phyloP scores from a whole-genome alignment of 2,329 filamentous ascomycete species.

The Pseudofabraea citricarpa region DNA sequence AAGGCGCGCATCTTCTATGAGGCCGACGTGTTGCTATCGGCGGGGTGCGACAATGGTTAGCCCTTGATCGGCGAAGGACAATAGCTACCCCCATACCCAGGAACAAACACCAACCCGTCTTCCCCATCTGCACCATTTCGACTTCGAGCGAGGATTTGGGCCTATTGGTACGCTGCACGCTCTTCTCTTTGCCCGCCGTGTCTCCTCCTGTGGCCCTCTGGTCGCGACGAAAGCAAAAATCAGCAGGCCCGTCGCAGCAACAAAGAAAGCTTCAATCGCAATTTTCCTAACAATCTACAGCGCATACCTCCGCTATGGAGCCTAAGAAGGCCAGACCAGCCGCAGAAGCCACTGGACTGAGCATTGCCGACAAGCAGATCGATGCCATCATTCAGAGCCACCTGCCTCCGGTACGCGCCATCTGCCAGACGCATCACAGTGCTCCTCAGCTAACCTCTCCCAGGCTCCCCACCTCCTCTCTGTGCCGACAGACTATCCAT shows the following conservation, averaged over 20 bases:
- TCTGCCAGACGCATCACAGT: no score
- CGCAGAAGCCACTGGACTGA: constrained; percentile 10
- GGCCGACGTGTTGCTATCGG: constrained; percentile 10
- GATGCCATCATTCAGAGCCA: constrained; percentile 14
- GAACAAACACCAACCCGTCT: no score
- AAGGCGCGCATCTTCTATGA: constrained; percentile 15
- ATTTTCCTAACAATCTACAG: neutral
- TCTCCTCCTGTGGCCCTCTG: no score
- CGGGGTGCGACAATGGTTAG: constrained; percentile 21
- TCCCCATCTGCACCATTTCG: no score
- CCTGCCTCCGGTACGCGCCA: constrained; percentile 19
- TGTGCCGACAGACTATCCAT: constrained; percentile 18
- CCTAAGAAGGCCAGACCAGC: constrained; percentile 7
- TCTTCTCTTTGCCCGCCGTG: no score
- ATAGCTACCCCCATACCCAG: constrained; percentile 6
- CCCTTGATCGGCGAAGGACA: constrained; percentile 17
- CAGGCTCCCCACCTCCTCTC: constrained; percentile 24
- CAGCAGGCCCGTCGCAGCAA: neutral
- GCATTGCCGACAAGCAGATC: constrained; percentile 18
- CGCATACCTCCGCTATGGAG: constrained; percentile 10
- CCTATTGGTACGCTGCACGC: no score
- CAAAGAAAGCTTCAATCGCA: constrained; percentile 3
- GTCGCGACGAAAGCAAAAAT: neutral
- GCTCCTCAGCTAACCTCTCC: constrained; percentile 9
- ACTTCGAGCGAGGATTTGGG: no score